Evolutionary conservation across 129 eudicot genomes (phyloP).

Genomic region (Pittosporum tobira): DNA sequence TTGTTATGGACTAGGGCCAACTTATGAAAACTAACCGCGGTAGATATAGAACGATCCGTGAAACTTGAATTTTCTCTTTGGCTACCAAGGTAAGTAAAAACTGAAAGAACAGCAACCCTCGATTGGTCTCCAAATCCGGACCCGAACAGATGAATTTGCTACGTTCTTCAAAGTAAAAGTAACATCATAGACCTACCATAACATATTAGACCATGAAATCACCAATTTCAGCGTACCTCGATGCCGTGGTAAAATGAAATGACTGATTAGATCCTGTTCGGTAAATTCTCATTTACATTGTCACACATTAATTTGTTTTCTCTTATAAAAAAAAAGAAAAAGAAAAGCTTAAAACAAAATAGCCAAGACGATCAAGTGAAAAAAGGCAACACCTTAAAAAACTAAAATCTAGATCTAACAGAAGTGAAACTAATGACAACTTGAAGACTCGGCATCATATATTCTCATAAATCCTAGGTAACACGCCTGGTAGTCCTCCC

Average conservation of each 20-base stretch:
- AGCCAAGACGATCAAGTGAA: constrained; percentile 7
- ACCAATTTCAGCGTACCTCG: too few species aligned
- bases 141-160: too few species aligned
- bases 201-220: too few species aligned
- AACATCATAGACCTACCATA: too few species aligned
- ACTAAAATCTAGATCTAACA: constrained; percentile 8
- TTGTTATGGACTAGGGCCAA: too few species aligned
- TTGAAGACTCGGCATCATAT: not conserved
- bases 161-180: too few species aligned
- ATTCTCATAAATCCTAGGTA: constrained; percentile 17
- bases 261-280: not conserved
- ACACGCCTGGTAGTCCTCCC: constrained; percentile 52
- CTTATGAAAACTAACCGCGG: too few species aligned
- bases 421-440: constrained; percentile 6
- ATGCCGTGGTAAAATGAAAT: not conserved
- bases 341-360: constrained; percentile 9
- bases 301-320: constrained; percentile 19
- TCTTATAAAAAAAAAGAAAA: not conserved
- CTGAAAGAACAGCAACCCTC: too few species aligned
- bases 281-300: constrained; percentile 30
- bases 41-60: too few species aligned
- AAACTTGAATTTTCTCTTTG: too few species aligned
- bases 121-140: too few species aligned
- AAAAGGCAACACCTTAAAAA: constrained; percentile 7
- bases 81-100: too few species aligned